A percentile compares a stretch with the other conserved stretches of the same genome.
phyloP scores from a whole-genome alignment of 1,284 basidiomycete genomes.

The Waitea zeae region DNA sequence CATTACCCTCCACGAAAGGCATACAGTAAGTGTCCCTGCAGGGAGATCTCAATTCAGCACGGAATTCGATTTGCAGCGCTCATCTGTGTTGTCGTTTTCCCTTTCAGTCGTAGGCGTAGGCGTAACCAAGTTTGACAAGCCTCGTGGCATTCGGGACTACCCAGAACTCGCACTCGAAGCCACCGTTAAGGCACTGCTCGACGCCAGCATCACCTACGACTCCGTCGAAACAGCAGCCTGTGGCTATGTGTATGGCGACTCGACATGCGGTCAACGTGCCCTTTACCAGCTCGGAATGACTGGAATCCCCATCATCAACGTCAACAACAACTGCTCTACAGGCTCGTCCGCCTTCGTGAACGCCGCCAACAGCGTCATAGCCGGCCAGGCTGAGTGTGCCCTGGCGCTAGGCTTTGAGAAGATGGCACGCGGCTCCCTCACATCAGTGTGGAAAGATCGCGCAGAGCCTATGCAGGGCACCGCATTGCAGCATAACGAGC shows the following conservation, averaged over 20 bases:
- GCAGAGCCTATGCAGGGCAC: constrained; percentile 33
- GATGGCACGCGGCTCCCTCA: constrained; percentile 68
- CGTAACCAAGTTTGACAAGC: too few relatives aligned
- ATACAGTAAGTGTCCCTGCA: too few relatives aligned
- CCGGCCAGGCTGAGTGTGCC: constrained; percentile 57
- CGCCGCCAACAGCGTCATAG: constrained; percentile 50
- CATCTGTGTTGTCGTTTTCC: too few relatives aligned
- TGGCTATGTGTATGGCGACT: constrained; percentile 71
- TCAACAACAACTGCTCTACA: constrained; percentile 76
- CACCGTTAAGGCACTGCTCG: constrained; percentile 69
- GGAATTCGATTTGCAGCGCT: too few relatives aligned
- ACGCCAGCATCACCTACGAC: constrained; percentile 78
- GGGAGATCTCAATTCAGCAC: too few relatives aligned
- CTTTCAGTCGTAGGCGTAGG: too few relatives aligned
- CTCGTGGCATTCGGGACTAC: too few relatives aligned
- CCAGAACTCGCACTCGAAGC: too few relatives aligned
- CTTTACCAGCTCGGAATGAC: constrained; percentile 81
- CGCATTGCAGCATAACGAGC: too few relatives aligned
- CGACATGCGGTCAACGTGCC: constrained; percentile 69
- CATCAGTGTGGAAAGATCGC: constrained; percentile 56
- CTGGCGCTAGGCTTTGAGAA: constrained; percentile 80
- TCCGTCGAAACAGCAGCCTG: constrained; percentile 57
- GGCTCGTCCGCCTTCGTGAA: constrained; percentile 61
- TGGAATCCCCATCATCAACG: constrained; percentile 72
- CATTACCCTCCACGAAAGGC: too few relatives aligned